Evolutionary conservation across 2,329 filamentous ascomycete species (phyloP), one percentile per base, ranked within the genome.

Genomic region (Eutypa lata): DNA sequence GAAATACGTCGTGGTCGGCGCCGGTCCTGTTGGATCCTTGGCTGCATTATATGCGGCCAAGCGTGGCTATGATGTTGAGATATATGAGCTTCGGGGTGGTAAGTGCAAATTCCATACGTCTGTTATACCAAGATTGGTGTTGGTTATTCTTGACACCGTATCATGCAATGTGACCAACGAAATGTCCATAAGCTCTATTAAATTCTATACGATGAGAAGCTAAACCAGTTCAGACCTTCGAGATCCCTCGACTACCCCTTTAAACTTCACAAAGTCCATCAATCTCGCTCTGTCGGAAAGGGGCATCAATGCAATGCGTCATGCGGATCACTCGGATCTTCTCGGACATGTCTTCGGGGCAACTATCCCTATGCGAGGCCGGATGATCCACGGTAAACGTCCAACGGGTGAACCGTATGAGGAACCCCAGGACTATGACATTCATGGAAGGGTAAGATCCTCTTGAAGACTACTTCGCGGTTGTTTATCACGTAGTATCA

Each of bases 261-360:
- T 97, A 56, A 97, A 97, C 72, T 97, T 97, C 68, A 96, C 92
- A 55, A 96, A 91, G 70, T 97, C 94, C n/a, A 99, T 99, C 76
- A 99, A 99, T 67, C 76, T 99, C 51, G 93, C 94, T 21, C 78
- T 99, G 1, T 97, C 94, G 0, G 92, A 97, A 69, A 86, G 94
- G 53, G 94, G 94, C 31, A 92, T 97, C 69, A 89, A 94, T 69
- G 90, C 93, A 21, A 87, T 99, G 73, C 82, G 83, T 49, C 77
- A 89, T 61, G 84, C 89, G 1, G 82, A 84, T 24, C 81, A 86
- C 31, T 73, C 83, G 3, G 80, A 78, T 3, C 80, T 97, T 35
- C 76, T 96, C 31, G 80, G 92, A 13, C 79, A 85, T 61, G 84
- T 97, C 31, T 79, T 96, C 63, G 76, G 76, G 1, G 83, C 87